Percentiles rank a stretch among this genome's conserved stretches.
phyloP scores from a whole-genome alignment of 257 asterid genomes.

The Lycium ferocissimum region DNA sequence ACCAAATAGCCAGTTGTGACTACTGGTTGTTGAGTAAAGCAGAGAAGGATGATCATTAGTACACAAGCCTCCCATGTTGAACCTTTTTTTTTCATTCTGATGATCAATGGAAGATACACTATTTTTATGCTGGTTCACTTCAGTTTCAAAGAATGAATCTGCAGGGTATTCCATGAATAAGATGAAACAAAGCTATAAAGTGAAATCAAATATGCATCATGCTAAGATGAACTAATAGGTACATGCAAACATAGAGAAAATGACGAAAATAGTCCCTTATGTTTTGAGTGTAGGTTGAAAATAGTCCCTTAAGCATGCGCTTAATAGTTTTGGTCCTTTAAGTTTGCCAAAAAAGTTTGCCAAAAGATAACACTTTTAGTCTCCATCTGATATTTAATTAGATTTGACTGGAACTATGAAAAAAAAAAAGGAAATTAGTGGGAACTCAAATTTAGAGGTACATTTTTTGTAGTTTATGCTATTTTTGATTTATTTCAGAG shows the following conservation, averaged over 20 bases:
- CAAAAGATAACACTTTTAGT: no score
- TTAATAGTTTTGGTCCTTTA: no score
- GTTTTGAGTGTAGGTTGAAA: no score
- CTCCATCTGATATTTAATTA: no score
- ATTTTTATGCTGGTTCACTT: neutral
- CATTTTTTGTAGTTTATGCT: no score
- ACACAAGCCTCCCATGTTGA: slow-evolving; percentile 29
- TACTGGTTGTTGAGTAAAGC: slow-evolving; percentile 33
- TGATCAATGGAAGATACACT: neutral
- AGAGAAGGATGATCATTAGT: slow-evolving; percentile 40
- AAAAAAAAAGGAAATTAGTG: no score
- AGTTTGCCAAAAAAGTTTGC: no score
- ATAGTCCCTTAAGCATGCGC: no score
- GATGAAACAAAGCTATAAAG: slow-evolving; percentile 8
- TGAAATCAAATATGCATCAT: neutral
- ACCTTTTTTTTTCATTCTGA: slow-evolving; percentile 32
- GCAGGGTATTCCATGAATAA: neutral
- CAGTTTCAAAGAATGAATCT: slow-evolving; percentile 4
- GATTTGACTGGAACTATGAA: no score
- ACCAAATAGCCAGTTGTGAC: slow-evolving; percentile 34
- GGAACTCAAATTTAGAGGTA: no score
- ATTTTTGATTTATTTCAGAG: no score
- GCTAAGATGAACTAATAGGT: neutral
- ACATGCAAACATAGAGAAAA: neutral
- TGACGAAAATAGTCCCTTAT: no score